Evolutionary conservation across 495 filamentous ascomycete species (phyloP).

Genomic region (Talaromyces stipitatus): DNA sequence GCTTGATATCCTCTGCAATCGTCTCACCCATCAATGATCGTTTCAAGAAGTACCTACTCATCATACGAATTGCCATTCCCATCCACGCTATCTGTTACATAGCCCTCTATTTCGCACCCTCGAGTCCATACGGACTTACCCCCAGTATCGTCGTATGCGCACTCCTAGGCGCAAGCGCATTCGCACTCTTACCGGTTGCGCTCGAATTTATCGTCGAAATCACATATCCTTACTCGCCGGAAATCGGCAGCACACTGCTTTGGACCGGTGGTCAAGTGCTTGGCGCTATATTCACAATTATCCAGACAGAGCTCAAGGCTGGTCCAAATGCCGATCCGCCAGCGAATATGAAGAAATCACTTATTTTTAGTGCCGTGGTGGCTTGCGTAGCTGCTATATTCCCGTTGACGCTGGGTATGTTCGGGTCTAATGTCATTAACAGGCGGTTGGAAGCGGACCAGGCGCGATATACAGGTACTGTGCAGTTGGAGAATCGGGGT

Average conservation of each 20-base stretch:
- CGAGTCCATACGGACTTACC: constrained; percentile 56
- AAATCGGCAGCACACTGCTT: constrained; percentile 71
- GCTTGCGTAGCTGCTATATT: constrained; percentile 56
- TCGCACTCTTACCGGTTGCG: constrained; percentile 72
- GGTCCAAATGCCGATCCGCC: constrained; percentile 47
- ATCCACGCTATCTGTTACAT: constrained; percentile 68
- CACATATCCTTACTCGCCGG: constrained; percentile 80
- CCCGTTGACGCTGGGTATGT: constrained; percentile 58
- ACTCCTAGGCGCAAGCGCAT: constrained; percentile 72
- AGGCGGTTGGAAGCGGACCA: constrained; percentile 54
- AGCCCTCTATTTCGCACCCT: constrained; percentile 71
- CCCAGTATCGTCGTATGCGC: constrained; percentile 58
- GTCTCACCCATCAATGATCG: constrained; percentile 75
- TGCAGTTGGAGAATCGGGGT: neutral
- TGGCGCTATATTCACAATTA: constrained; percentile 75
- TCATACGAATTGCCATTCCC: constrained; percentile 70
- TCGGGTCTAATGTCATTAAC: constrained; percentile 46
- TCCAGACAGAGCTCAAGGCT: constrained; percentile 71
- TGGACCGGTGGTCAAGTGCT: constrained; percentile 70
- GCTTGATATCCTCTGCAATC: constrained; percentile 69
- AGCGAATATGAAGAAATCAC: constrained; percentile 59
- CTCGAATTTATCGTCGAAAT: constrained; percentile 83
- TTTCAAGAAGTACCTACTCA: constrained; percentile 67
- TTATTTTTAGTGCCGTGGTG: constrained; percentile 74
- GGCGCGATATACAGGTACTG: constrained; percentile 9